These are phyloP conservation scores for Sedum album DNA, from an alignment of 164 flowering plant genomes.

Conservation along the genomic window DNA sequence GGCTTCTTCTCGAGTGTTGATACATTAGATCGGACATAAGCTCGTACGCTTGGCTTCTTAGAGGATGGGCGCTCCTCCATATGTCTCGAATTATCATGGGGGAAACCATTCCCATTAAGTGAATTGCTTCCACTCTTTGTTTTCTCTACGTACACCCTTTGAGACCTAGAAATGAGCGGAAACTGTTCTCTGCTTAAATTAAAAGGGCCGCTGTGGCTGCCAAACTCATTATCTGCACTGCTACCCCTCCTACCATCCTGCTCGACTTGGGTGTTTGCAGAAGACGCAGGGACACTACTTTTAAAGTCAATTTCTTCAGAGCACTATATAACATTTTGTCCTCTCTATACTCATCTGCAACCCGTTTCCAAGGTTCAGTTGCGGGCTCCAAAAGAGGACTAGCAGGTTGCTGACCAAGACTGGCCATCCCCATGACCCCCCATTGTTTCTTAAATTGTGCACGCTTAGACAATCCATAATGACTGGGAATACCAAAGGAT, in stretches of 20 bases:
- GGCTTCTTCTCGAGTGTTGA: too few relatives aligned
- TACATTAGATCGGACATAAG: too few relatives aligned
- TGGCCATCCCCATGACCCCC: not conserved
- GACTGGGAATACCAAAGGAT: slow-evolving; percentile 8
- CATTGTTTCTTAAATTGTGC: slow-evolving; percentile 8
- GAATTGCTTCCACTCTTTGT: not conserved
- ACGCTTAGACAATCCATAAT: slow-evolving; percentile 6
- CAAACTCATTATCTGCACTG: too few relatives aligned
- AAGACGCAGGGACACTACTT: not conserved
- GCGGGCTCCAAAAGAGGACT: not conserved
- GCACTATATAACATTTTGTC: not conserved
- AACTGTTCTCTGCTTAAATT: not conserved
- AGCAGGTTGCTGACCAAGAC: not conserved
- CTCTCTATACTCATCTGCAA: not conserved
- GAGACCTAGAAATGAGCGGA: not conserved
- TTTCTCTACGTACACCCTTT: not conserved
- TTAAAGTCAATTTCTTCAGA: not conserved
- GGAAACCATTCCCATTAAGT: not conserved
- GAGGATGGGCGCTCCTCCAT: too few relatives aligned
- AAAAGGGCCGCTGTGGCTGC: too few relatives aligned
- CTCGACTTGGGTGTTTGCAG: not conserved
- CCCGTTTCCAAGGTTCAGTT: not conserved
- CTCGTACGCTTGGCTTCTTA: too few relatives aligned
- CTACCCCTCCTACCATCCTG: too few relatives aligned
- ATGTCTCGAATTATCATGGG: too few relatives aligned